Evolutionary conservation across 148 eudicot genomes (phyloP).

Genomic region (Rhododendron mucronatum): DNA sequence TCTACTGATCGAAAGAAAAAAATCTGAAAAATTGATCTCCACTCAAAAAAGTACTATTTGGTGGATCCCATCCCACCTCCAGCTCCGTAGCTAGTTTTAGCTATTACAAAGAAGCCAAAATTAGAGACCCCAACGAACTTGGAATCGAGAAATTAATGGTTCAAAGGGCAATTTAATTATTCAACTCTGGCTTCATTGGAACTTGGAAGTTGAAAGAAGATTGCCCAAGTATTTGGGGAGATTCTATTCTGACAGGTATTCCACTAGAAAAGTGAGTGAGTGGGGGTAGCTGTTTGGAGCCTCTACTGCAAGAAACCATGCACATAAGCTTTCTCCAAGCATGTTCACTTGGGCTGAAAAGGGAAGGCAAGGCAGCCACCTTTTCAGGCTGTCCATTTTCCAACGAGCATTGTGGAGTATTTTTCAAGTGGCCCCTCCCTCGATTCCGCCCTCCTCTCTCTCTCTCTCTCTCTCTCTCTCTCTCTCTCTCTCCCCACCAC

Average conservation of each 20-base stretch:
- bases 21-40: background rate
- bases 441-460: too few species aligned
- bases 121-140: background rate
- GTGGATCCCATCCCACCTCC: background rate
- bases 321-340: slow-evolving; percentile 4
- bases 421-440: background rate
- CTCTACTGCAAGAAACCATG: slow-evolving; percentile 9
- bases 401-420: background rate
- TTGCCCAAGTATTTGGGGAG: slow-evolving; percentile 5
- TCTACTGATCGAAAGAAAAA: background rate
- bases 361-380: background rate
- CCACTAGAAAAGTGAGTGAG: slow-evolving; percentile 6
- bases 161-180: too few species aligned
- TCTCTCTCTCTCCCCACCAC: background rate
- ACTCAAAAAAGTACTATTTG: background rate
- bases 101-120: background rate
- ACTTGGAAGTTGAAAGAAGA: slow-evolving; percentile 11
- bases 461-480: background rate
- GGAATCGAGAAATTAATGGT: background rate
- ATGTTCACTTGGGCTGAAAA: slow-evolving; percentile 13
- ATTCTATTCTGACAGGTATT: background rate
- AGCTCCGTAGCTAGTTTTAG: background rate
- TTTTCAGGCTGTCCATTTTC: background rate
- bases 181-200: slow-evolving; percentile 1
- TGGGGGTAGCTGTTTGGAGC: background rate